Evolutionary conservation across 352 stramenopile species (phyloP), one percentile per base, ranked within the genome.

Genomic region (Globisporangium recalcitrans): DNA sequence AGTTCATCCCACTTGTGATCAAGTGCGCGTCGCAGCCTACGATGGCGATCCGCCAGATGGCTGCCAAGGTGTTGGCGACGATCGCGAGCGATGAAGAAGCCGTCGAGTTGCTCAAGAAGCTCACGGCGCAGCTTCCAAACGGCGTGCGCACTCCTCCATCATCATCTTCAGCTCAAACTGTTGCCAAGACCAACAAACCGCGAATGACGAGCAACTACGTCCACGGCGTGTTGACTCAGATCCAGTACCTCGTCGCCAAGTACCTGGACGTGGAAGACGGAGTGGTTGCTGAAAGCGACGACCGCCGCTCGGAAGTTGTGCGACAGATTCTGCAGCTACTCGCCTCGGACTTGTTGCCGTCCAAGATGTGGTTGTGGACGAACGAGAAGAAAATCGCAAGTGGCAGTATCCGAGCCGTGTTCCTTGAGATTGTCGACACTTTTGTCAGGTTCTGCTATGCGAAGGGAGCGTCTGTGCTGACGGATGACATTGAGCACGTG

Each of bases 21-120:
- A 65, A 77, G 56, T 93, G 87, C 60, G 83, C 83, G 13, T 79
- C 68, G 38, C 79, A 92, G 42, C 73, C 77, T 5, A 84, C 84
- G n/a, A 85, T 88, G 62, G 72, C 86, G 34, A 87, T 91, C 38
- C 85, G 85, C 19, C 69, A 88, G 29, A 95, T 95, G 81, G 80
- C 87, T 38, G 83, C 83, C 0, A 76, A 85, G 54, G 87, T 90
- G n/a, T 57, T 95, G 27, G 85, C 78, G 0, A 66, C 80, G 9
- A 91, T 95, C 38, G 70, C 90, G 3, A 75, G 69, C 16, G 72
- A 87, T 32, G 69, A 69, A n/a, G 70, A 88, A 49, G 77, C 78
- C n/a, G 58, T 74, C 9, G 58, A n/a, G 1, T 58, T 90, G 16
- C 55, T 90, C 47, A 62, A 53, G 3, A 53, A 48, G 42, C 68